A percentile compares a stretch with the other conserved stretches of the same genome.
Conservation (phyloP, 2,329 filamentous ascomycete genomes). For the Talaromyces piceae region DNA sequence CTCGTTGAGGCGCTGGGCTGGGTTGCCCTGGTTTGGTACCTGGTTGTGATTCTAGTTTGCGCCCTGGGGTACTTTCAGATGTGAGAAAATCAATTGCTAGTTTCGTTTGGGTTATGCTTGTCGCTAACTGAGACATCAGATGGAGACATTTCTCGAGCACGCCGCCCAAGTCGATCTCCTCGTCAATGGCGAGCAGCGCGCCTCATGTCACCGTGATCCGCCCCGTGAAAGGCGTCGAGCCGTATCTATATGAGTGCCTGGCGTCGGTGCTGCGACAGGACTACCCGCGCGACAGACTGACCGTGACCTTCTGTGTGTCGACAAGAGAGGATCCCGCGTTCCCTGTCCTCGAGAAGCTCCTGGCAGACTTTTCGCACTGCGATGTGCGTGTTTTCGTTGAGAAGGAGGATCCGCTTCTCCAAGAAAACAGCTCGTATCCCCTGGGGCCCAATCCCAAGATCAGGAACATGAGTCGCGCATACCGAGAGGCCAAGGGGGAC, state of each 20-base stretch:
- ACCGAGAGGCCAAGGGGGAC: constrained; percentile 78
- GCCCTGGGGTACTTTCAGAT: constrained; percentile 53
- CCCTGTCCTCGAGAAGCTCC: constrained; percentile 61
- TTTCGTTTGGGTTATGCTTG: neutral
- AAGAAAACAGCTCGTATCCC: constrained; percentile 43
- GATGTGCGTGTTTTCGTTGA: constrained; percentile 73
- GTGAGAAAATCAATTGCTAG: constrained; percentile 31
- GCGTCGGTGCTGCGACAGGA: constrained; percentile 75
- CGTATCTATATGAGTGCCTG: constrained; percentile 84
- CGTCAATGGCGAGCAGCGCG: constrained; percentile 44
- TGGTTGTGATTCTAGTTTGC: constrained; percentile 49
- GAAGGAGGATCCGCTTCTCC: constrained; percentile 67
- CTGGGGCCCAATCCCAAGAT: constrained; percentile 98
- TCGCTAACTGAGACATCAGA: constrained; percentile 28
- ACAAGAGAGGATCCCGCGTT: constrained; percentile 68
- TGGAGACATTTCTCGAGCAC: constrained; percentile 46
- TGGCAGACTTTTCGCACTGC: constrained; percentile 62
- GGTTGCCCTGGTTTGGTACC: constrained; percentile 48
- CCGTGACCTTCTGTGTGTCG: constrained; percentile 75
- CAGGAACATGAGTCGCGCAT: constrained; percentile 88
- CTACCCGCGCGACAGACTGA: constrained; percentile 69
- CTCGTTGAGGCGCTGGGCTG: constrained; percentile 38
- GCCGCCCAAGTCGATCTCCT: constrained; percentile 32
- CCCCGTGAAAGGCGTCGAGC: constrained; percentile 87
- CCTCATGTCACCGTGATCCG: constrained; percentile 87